Conservation (phyloP, 495 filamentous ascomycete species). For the Chaetomium cochliodes region DNA sequence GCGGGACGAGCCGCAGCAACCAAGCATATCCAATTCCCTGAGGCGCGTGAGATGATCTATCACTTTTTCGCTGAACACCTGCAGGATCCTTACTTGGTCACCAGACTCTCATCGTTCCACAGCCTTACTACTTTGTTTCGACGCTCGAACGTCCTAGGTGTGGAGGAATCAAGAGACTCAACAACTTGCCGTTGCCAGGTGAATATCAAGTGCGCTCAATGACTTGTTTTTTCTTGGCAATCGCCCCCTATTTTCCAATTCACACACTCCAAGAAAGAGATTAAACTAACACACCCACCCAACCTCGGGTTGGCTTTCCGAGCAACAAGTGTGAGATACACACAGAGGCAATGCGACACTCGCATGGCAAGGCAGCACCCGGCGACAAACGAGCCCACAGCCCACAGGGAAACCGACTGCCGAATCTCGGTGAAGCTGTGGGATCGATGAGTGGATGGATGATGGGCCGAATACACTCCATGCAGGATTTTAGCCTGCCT, state of each 20-base stretch:
- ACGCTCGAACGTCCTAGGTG: too few relatives aligned
- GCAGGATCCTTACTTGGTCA: too few relatives aligned
- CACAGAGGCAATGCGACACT: background rate
- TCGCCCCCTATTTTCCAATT: too few relatives aligned
- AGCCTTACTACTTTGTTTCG: too few relatives aligned
- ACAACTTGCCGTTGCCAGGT: too few relatives aligned
- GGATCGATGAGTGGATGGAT: background rate
- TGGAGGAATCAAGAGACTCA: too few relatives aligned
- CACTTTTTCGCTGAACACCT: background rate
- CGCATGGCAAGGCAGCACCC: background rate
- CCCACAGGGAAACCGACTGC: background rate
- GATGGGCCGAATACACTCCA: background rate
- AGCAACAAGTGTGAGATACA: background rate
- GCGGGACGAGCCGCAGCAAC: constrained; percentile 14
- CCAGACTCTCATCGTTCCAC: too few relatives aligned
- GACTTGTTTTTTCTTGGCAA: too few relatives aligned
- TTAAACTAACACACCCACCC: too few relatives aligned
- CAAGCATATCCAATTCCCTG: background rate
- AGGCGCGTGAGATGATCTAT: background rate
- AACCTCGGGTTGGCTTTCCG: too few relatives aligned
- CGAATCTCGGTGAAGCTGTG: background rate
- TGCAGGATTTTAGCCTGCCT: background rate
- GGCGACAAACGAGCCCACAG: background rate
- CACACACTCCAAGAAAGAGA: too few relatives aligned
- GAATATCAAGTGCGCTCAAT: too few relatives aligned